Evolutionary conservation across 805 yeast genomes (phyloP).

Genomic region (Soucietia sequanensis): DNA sequence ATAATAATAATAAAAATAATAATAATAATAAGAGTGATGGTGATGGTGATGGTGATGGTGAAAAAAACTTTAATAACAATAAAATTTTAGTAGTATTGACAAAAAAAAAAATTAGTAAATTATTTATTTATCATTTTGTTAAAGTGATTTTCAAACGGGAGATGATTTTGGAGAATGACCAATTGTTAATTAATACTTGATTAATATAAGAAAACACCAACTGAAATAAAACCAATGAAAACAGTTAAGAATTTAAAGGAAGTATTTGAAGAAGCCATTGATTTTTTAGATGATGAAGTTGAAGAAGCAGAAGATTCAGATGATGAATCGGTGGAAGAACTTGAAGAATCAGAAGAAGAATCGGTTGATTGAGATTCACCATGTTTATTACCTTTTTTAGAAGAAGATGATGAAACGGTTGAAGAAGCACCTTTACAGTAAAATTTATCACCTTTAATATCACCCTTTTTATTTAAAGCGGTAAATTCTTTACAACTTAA

Average conservation of each 20-base stretch:
- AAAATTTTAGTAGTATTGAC: too few species aligned
- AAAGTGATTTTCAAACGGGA: too few species aligned
- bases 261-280: conserved; percentile 13
- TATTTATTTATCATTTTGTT: too few species aligned
- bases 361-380: conserved; percentile 25
- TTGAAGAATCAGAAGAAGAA: conserved; percentile 22
- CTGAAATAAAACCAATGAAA: conserved; percentile 32
- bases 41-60: too few species aligned
- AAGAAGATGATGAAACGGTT: conserved; percentile 43
- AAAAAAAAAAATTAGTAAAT: too few species aligned
- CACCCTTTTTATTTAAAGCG: conserved; percentile 69
- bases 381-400: conserved; percentile 30
- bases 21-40: too few species aligned
- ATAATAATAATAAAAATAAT: too few species aligned
- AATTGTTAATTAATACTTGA: too few species aligned
- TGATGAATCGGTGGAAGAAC: conserved; percentile 19
- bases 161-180: too few species aligned
- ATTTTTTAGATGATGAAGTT: conserved; percentile 12
- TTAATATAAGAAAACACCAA: conserved; percentile 37
- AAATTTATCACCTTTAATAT: conserved; percentile 87
- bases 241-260: conserved; percentile 25
- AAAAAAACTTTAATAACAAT: too few species aligned
- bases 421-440: conserved; percentile 63
- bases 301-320: conserved; percentile 13
- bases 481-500: conserved; percentile 81